Evolutionary conservation across 2,329 filamentous ascomycete genomes (phyloP), one percentile per base, ranked within the genome.

Genomic region (Sphaerulina musiva): DNA sequence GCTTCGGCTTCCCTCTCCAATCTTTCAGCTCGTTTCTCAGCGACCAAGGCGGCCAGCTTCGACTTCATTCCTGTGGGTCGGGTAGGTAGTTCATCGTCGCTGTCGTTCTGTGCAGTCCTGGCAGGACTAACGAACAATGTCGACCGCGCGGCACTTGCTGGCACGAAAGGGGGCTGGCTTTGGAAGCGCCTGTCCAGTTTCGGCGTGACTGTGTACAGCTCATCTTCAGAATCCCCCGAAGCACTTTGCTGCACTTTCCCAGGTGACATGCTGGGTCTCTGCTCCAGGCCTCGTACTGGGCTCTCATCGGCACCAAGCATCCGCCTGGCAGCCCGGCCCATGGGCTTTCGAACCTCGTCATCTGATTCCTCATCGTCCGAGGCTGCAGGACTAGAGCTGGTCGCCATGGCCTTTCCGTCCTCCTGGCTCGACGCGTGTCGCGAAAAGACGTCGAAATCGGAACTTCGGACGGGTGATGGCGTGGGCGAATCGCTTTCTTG

Each of bases 101-200:
- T 61, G 40, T 54, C 55, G 10, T 55, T 49, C 11, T 55, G 41
- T 9, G 39, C 45, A n/a, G 61, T 56, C 46, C 58, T 67, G 6
- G 64, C 58, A 12, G 67, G 67, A 51, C 66, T 68, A 36, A 68
- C 65, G 42, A 69, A 69, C 8, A 69, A 54, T 0, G 55, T 46
- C 12, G 61, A 56, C 10, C 56, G 54, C 39, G 58, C 58, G 12
- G 46, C 45, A 40, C 56, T 62, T 20, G 54, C 53, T 32, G 40
- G 48, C 36, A 48, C 38, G 29, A 51, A 43, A 7, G 58, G 56
- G 7, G 58, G 55, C 46, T 52, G 54, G 17, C 53, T 45, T 20
- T 41, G 41, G 31, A 42, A 42, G 20, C 46, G 48, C 14, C 31
- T 20, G 36, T 46, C 39, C 38, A 53, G 59, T n/a, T 53, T 34